Base-by-base conservation (phyloP, 164 flowering plant species). In the Chimonanthus praecox region DNA sequence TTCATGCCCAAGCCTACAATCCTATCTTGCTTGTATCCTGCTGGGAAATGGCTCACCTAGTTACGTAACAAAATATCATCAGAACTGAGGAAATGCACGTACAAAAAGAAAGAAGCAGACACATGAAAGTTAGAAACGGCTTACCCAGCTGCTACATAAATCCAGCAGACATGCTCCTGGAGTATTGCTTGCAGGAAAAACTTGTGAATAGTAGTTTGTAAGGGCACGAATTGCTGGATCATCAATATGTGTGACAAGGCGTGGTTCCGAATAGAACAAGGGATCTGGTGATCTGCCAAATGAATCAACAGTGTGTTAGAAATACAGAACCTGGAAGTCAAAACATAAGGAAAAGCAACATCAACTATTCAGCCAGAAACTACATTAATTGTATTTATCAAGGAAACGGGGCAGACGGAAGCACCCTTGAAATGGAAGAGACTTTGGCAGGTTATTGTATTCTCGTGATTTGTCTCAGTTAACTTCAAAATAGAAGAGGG, bases 71-170 rank as follows among this genome's bases (percentile, higher is more conserved):
- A 49, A 67, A 44, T 60, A 61, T 11, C 58, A 64, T 48, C 47
- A 45, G 21, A 33, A 58, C 18, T 60, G 48, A 11, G 58, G 15
- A 44, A 49, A 48, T 3, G 69, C n/a, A 61, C 63, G 58, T 2
- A 49, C 51, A 7, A 21, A 44, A 11, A 64, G 4, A 51, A 50
- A 66, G 74, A 70, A 62, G 6, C 8, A 2, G 43, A 16, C 5
- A 49, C 3, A 47, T 33, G 46, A n/a, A 49, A 48, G 63, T 18
- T 7, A 49, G n/a, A 72, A 67, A 44, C 9, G 4, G 63, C 91
- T 84, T 75, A 94, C 97, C 97, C 98, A 94, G 80, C 97, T 94
- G 84, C 98, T 94, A 77, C 97, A 94, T 87, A 94, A 77, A 85
- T 94, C 98, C 45, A 92, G 87, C 63, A 90, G 78, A 80, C 92